A percentile compares a stretch with the other conserved stretches of the same genome.
phyloP scores from a whole-genome alignment of 129 eudicot genomes.

The Helianthus tuberosus region DNA sequence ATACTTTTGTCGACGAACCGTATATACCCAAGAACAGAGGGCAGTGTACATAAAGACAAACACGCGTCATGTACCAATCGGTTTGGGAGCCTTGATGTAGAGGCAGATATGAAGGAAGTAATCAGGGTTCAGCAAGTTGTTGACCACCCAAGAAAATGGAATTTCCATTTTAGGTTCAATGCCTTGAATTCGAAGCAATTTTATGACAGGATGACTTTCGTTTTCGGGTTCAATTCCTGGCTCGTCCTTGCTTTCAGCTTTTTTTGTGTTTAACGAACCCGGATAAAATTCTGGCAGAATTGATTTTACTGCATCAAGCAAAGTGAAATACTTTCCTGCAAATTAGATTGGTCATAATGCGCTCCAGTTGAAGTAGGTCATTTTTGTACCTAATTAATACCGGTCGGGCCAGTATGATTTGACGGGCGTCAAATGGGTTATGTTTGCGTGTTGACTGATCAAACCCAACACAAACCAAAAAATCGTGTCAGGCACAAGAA shows the following conservation, averaged over 20 bases:
- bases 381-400: background rate
- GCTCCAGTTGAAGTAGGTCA: background rate
- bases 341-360: slow-evolving; percentile 9
- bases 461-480: too few relatives aligned
- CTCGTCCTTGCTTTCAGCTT: slow-evolving; percentile 37
- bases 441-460: too few relatives aligned
- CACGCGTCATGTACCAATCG: slow-evolving; percentile 34
- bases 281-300: slow-evolving; percentile 74
- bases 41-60: slow-evolving; percentile 4
- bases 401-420: background rate
- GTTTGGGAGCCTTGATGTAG: slow-evolving; percentile 55
- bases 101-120: slow-evolving; percentile 87
- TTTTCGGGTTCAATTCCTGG: slow-evolving; percentile 24
- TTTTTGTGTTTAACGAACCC: slow-evolving; percentile 13
- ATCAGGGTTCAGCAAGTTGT: slow-evolving; percentile 88
- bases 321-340: slow-evolving; percentile 75
- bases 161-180: slow-evolving; percentile 76
- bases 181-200: slow-evolving; percentile 85
- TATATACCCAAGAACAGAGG: slow-evolving; percentile 9
- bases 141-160: slow-evolving; percentile 93
- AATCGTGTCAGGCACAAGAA: too few relatives aligned
- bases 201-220: slow-evolving; percentile 43
- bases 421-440: too few relatives aligned
- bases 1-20: background rate
- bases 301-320: slow-evolving; percentile 70